Evolutionary conservation across 768 basidiomycete species (phyloP), one percentile per base, ranked within the genome.

Genomic region (Sarcodon aspratus): DNA sequence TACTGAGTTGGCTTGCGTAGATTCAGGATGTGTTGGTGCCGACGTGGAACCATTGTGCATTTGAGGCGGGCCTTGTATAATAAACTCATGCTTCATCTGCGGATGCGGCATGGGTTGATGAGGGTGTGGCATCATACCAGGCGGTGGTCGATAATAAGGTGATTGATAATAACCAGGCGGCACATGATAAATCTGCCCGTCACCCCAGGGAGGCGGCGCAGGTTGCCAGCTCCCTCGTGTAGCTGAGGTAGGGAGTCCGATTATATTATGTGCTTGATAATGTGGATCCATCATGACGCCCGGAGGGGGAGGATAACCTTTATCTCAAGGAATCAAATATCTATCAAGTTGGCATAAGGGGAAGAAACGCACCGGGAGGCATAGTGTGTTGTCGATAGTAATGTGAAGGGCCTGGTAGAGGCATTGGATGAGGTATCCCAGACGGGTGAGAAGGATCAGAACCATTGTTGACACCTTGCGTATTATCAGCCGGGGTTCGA

Each of bases 371-470:
- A 69, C 78, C 67, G 45, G 69, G 58, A 15, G 66, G 72, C 46
- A 71, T 69, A 17, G 79, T 80, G 53, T 84, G 82, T 57, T 74
- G 75, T 34, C 80, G 75, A 59, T 85, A 85, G 61, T 85, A 82
- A 54, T 74, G 77, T 15, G 75, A 73, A n/a, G 65, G 58, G n/a
- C 64, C 62, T 1, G 59, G 54, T 9, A 65, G 58, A 43, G 78
- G 66, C 31, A 56, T 50, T 15, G 67, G 63, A 49, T 52, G 65
- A 44, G 57, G 62, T 37, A 61, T 58, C 51, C 56, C 54, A 51
- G 55, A 53, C 17, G 63, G 61, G 50, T 63, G 55, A 13, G 55
- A 52, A 10, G 51, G 51, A 46, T 62, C 47, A 51, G 59, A 48
- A 50, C 53, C 54, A 44, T 57, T 36, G 12, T 46, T 52, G 40